A percentile compares a stretch with the other conserved stretches of the same genome.
phyloP scores from a whole-genome alignment of 768 basidiomycete species.

The Leucogyrophana mollusca region DNA sequence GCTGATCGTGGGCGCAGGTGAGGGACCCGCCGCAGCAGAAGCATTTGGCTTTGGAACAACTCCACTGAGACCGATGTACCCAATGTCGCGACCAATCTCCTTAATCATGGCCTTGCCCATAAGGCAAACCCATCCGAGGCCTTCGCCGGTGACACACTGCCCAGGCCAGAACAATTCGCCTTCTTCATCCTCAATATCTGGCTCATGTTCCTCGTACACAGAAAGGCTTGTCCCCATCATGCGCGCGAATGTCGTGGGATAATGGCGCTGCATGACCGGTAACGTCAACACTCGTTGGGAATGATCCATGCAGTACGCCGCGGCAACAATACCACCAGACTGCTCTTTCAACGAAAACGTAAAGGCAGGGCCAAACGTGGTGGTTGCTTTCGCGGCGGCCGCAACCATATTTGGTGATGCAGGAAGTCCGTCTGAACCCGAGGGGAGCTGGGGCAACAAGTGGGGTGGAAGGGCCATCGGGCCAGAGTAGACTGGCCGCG shows the following conservation, averaged over 20 bases:
- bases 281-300: constrained; percentile 61
- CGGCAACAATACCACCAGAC: constrained; percentile 38
- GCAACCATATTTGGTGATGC: constrained; percentile 25
- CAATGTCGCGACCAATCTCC: constrained; percentile 75
- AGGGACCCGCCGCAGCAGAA: constrained; percentile 26
- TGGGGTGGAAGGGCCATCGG: constrained; percentile 44
- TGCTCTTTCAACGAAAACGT: constrained; percentile 27
- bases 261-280: constrained; percentile 65
- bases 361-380: constrained; percentile 25
- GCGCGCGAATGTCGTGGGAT: constrained; percentile 73
- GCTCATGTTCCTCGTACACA: constrained; percentile 70
- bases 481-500: constrained; percentile 22
- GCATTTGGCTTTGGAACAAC: constrained; percentile 68
- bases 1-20: background rate
- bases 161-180: constrained; percentile 87
- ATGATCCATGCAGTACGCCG: constrained; percentile 40
- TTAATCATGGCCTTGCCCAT: constrained; percentile 87
- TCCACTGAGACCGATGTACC: constrained; percentile 69
- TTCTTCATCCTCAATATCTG: constrained; percentile 83
- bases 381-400: constrained; percentile 29
- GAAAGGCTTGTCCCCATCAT: constrained; percentile 65
- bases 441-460: constrained; percentile 25
- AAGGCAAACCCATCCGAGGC: constrained; percentile 83
- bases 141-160: constrained; percentile 69
- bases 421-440: constrained; percentile 26